A percentile compares a stretch with the other conserved stretches of the same genome.
Conservation (phyloP, 2,329 filamentous ascomycete species). For the Samsoniella hepiali region DNA sequence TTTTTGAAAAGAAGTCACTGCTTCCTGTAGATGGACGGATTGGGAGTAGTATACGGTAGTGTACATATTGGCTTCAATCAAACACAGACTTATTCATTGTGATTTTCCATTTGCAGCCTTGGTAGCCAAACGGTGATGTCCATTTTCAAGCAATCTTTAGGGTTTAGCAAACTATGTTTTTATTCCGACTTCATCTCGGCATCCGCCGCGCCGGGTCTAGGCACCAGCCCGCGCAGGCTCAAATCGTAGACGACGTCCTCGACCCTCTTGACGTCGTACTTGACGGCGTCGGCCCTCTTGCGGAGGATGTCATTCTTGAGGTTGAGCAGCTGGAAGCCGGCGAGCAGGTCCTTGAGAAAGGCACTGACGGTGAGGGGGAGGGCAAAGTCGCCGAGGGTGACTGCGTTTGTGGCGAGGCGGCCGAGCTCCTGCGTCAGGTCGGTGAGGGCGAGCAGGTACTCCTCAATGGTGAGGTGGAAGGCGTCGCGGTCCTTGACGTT, state of each 20-base stretch:
- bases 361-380: slow-evolving; percentile 83
- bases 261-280: slow-evolving; percentile 96
- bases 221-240: slow-evolving; percentile 77
- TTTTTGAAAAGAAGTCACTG: not conserved
- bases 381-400: slow-evolving; percentile 84
- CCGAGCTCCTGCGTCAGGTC: slow-evolving; percentile 85
- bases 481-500: slow-evolving; percentile 86
- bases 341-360: slow-evolving; percentile 93
- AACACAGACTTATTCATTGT: not conserved
- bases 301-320: slow-evolving; percentile 92
- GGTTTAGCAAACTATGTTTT: too few relatives aligned
- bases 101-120: not conserved
- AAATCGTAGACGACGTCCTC: slow-evolving; percentile 98
- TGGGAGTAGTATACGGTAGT: not conserved
- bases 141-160: not conserved
- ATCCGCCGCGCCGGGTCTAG: slow-evolving; percentile 40
- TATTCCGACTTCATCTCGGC: slow-evolving; percentile 39
- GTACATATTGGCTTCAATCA: not conserved
- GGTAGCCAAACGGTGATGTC: not conserved
- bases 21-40: not conserved
- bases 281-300: slow-evolving; percentile 86
- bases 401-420: slow-evolving; percentile 88
- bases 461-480: slow-evolving; percentile 95
- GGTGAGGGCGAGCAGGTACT: slow-evolving; percentile 88
- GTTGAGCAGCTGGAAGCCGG: slow-evolving; percentile 95